Base-by-base conservation (phyloP, 2,329 filamentous ascomycete genomes). In the Trichoderma atrobrunneum region DNA sequence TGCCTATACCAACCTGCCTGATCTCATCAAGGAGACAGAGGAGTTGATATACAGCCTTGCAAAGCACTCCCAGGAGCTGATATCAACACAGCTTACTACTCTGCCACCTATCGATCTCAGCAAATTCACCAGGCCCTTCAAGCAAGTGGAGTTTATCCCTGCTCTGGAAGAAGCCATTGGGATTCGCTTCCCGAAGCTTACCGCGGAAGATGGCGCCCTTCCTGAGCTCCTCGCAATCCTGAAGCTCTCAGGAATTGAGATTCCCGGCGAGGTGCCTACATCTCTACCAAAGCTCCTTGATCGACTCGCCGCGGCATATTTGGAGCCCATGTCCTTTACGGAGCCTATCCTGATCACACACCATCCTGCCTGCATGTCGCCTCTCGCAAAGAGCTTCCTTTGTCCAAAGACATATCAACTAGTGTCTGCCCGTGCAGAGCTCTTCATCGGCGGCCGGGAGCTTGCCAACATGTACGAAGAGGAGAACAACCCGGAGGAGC, bases 391-490 rank as follows among this genome's bases (percentile, higher is more conserved):
- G 84, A 94, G 93, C 67, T 97, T 93, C 82, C 78, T 86, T 24
- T 93, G 94, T 79, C 87, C 89, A 0, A 81, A 78, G 10, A 91
- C 91, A 0, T 85, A 87, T 16, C 95, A 98, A 79, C 82, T 88
- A 10, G 90, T 97, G 1, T 92, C 94, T 1, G 93, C 93, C 1
- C 91, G 95, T 7, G 93, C 92, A 0, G 95, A 98, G 82, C 88
- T 97, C 26, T 97, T 97, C 82, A 89, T 97, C 74, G 84, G 89
- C 64, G 90, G 92, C 54, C 89, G 90, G 70, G 96, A 99, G 79
- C 87, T 97, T 36, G 93, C 95, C 73, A 99, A 99, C 81, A 97
- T 95, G 85, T 99, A 99, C 81, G 96, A 99, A 81, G 96, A 99
- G 82, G 96, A 99, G 80, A 99, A 99, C 81, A 93, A 93, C 66